These are phyloP conservation scores for Starmerella apis DNA, from an alignment of 805 yeast species.

Conservation along the genomic window DNA sequence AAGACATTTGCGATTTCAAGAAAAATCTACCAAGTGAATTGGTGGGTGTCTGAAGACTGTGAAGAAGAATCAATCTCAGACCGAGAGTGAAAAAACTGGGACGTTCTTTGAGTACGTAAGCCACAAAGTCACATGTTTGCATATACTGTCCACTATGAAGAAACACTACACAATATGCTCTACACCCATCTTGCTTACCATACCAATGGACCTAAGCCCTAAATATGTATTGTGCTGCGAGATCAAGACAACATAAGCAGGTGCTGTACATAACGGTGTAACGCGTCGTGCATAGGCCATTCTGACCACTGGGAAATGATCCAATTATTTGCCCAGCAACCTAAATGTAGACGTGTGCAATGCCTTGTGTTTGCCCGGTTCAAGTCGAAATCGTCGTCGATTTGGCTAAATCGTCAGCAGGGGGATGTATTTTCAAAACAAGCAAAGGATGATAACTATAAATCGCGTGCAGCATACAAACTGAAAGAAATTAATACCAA, in stretches of 20 bases:
- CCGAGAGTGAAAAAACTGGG: background rate
- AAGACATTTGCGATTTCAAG: conserved; percentile 29
- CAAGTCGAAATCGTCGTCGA: conserved; percentile 39
- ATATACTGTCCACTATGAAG: too few species aligned
- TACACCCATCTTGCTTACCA: background rate
- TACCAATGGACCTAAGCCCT: background rate
- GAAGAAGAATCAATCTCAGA: background rate
- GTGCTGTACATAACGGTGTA: background rate
- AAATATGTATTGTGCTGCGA: too few species aligned
- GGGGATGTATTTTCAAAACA: conserved; percentile 55
- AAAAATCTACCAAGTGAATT: conserved; percentile 28
- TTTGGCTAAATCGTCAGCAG: conserved; percentile 68
- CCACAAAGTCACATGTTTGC: background rate
- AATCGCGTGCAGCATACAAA: conserved; percentile 88
- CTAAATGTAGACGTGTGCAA: background rate
- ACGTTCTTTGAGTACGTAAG: background rate
- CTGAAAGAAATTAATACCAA: conserved; percentile 61
- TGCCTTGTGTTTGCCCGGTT: background rate
- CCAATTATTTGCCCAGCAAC: background rate
- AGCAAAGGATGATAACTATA: conserved; percentile 51
- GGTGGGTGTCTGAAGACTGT: conserved; percentile 22
- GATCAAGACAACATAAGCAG: too few species aligned
- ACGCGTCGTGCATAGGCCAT: background rate
- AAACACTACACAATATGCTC: too few species aligned
- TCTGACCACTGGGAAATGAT: background rate